These are phyloP conservation scores for Linum lewisii DNA, from an alignment of 345 rosid genomes.

Conservation along the genomic window DNA sequence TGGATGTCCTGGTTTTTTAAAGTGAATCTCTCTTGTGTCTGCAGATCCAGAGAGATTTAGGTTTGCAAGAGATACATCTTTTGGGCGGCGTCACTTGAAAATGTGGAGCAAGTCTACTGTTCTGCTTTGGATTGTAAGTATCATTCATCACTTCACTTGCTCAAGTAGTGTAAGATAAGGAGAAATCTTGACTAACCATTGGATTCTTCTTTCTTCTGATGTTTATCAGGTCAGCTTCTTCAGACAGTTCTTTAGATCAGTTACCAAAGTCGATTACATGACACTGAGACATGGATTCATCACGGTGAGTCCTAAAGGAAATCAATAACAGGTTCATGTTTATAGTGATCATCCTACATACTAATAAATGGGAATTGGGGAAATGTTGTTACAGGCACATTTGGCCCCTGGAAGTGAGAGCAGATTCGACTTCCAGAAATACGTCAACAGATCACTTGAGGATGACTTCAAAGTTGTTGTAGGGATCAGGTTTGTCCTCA, in stretches of 20 bases:
- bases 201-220: background rate
- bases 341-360: background rate
- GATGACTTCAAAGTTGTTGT: constrained; percentile 52
- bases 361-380: background rate
- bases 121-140: constrained; percentile 30
- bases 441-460: constrained; percentile 42
- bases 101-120: constrained; percentile 27
- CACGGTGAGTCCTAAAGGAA: constrained; percentile 11
- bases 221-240: constrained; percentile 20
- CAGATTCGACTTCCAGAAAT: constrained; percentile 37
- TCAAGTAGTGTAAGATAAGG: too few relatives aligned
- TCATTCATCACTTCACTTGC: too few relatives aligned
- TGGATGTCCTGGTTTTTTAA: too few relatives aligned
- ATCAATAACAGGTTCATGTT: background rate
- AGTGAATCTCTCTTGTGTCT: background rate
- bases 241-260: constrained; percentile 25
- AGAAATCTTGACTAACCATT: background rate
- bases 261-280: constrained; percentile 22
- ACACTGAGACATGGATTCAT: constrained; percentile 25
- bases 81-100: constrained; percentile 28
- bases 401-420: constrained; percentile 33
- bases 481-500: constrained; percentile 34
- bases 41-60: constrained; percentile 34
- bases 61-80: constrained; percentile 33
- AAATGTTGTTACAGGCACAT: constrained; percentile 30